Base-by-base conservation (phyloP, 495 filamentous ascomycete species). In the Talaromyces thailandensis region DNA sequence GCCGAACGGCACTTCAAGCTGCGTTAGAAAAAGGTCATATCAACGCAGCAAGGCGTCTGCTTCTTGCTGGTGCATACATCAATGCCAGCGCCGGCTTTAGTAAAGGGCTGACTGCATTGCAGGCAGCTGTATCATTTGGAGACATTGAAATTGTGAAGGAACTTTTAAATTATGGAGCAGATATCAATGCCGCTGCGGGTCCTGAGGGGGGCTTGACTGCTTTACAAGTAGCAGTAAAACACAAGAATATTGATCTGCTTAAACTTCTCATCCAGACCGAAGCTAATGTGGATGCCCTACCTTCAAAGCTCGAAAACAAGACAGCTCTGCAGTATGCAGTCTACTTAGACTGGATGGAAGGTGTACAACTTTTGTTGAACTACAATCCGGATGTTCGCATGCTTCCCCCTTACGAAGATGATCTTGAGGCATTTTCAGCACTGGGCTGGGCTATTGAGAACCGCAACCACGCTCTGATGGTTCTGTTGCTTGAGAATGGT, bases 161-260 rank as follows among this genome's bases (percentile, higher is more conserved):
- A 35, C 4, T 62, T 18, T 25, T 29, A 7, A 23, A 9, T 35
- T 31, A 24, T 8, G 26, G 60, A 25, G 71, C 69, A 45, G 57
- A 76, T 23, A 61, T 75, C 24, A 71, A 73, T 58, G 69, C 66
- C 8, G 21, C 58, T 4, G 52, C 65, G 6, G 52, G 14, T 1
- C 59, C 26, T 9, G 0, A 31, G 16, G 3, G 1, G 6, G 64
- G 64, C 18, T 26, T 11, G 12, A 68, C 66, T 16, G 66, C 64
- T 2, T 53, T 68, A 26, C 64, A 66, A 43, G 64, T 50, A 45
- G 64, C 64, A 28, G 32, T 63, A 64, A 21, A 67, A 69, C 18
- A 29, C 37, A 62, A 62, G 2, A 60, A 64, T 25, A 56, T 53
- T 16, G 45, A 58, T 8, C 32, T 67, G 9, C 37, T 66, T 6